Base-by-base conservation (phyloP, 2,329 filamentous ascomycete genomes). In the Bipolaris zeicola region DNA sequence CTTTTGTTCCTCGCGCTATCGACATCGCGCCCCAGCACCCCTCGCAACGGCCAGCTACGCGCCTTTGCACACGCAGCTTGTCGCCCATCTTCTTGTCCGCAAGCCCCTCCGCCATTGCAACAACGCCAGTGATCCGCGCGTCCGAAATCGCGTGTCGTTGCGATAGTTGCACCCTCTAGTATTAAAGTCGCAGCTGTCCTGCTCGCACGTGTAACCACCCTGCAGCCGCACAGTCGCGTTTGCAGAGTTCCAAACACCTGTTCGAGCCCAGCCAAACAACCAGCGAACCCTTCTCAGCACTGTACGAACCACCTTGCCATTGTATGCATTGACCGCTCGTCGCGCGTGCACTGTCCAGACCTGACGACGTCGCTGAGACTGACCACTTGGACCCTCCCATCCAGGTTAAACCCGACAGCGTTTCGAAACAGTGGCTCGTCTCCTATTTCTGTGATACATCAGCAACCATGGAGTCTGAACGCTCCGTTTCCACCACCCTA, bases 401-500 rank as follows among this genome's bases (percentile, higher is more conserved):
- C 50, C 39, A 46, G 13, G 52, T 60, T 60, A 57, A 54, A 57
- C 45, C 45, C 41, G 44, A 58, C 48, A 49, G 44, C 53, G 50
- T 51, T 52, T 41, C 52, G 47, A 44, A 57, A 55, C 48, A 45
- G 26, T 47, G 36, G 28, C 50, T 53, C 36, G 33, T 22, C 16
- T 38, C 42, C 50, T 52, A 37, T 26, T 52, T 39, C 34, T 45
- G 44, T 48, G 41, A 41, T 18, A 36, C 22, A 34, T 38, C n/a
- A 28, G 26, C 60, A 66, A 56, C n/a, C 46, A 79, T 79, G 77
- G 76, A 78, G 26, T 68, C 74, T 26, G 70, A 74, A 63, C 78
- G 78, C 55, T 78, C 80, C 45, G 73, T 80, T 52, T 82, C 80
- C 48, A 81, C 81, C 60, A 80, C 79, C 24, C 76, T 84, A 36